These are phyloP conservation scores for Silene coronaria DNA, from an alignment of 179 eudicot genomes.

Conservation along the genomic window DNA sequence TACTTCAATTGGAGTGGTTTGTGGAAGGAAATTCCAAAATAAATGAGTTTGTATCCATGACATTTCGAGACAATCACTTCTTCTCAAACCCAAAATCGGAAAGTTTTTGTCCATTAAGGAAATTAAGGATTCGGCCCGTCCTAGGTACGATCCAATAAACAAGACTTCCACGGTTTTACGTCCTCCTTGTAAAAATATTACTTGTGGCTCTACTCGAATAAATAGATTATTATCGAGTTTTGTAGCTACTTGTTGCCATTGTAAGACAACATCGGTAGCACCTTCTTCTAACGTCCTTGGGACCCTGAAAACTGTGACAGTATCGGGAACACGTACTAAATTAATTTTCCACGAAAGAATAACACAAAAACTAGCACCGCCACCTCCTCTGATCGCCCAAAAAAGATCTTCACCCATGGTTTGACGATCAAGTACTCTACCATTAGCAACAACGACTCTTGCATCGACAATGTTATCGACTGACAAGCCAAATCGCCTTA, in stretches of 20 bases:
- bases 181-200: too few species aligned
- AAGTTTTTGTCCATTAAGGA: conserved; percentile 16
- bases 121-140: conserved; percentile 15
- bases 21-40: background rate
- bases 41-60: too few species aligned
- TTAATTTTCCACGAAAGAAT: background rate
- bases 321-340: background rate
- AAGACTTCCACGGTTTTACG: too few species aligned
- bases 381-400: conserved; percentile 12
- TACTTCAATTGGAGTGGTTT: background rate
- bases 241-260: background rate
- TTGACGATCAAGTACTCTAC: background rate
- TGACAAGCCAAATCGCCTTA: background rate
- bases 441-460: background rate
- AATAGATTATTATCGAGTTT: too few species aligned
- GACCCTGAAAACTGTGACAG: background rate
- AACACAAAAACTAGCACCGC: conserved; percentile 11
- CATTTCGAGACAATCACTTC: background rate
- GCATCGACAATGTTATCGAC: conserved; percentile 12
- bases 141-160: conserved; percentile 12
- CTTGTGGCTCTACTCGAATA: too few species aligned
- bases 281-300: background rate
- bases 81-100: conserved; percentile 19
- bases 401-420: conserved; percentile 3
- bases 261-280: background rate